Conservation (phyloP, 140 eudicot genomes). For the Erigeron philadelphicus region DNA sequence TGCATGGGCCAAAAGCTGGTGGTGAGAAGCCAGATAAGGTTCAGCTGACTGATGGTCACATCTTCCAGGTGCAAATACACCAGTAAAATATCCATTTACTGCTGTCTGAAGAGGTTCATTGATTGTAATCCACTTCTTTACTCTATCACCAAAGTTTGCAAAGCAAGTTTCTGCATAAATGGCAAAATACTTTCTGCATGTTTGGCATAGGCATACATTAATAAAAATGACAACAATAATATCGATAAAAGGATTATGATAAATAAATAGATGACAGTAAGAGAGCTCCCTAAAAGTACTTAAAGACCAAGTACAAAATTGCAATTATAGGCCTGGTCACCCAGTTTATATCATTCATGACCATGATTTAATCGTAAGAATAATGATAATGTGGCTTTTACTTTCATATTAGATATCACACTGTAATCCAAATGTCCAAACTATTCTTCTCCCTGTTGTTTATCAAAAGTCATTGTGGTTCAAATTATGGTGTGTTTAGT, state of each 20-base stretch:
- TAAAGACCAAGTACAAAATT: neutral
- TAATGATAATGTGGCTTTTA: neutral
- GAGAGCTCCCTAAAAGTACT: neutral
- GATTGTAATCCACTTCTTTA: constrained; percentile 72
- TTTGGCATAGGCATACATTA: constrained; percentile 21
- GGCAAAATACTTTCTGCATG: constrained; percentile 63
- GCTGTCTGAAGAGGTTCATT: constrained; percentile 85
- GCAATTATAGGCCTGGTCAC: neutral
- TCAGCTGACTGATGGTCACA: constrained; percentile 44
- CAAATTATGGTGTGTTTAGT: neutral
- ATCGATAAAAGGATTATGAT: neutral
- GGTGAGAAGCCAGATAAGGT: constrained; percentile 71
- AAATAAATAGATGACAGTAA: neutral
- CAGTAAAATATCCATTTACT: constrained; percentile 61
- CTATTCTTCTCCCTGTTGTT: neutral
- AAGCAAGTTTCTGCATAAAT: constrained; percentile 83
- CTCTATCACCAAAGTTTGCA: constrained; percentile 65
- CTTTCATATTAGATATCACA: constrained; percentile 2
- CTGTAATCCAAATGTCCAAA: neutral
- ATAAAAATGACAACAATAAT: neutral
- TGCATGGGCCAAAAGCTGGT: constrained; percentile 84
- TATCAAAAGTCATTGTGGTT: neutral
- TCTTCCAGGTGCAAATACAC: constrained; percentile 73
- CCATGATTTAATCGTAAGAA: neutral
- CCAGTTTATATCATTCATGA: neutral